Conservation (phyloP, 1,139 yeast genomes). For the Arxiozyma heterogenica region DNA sequence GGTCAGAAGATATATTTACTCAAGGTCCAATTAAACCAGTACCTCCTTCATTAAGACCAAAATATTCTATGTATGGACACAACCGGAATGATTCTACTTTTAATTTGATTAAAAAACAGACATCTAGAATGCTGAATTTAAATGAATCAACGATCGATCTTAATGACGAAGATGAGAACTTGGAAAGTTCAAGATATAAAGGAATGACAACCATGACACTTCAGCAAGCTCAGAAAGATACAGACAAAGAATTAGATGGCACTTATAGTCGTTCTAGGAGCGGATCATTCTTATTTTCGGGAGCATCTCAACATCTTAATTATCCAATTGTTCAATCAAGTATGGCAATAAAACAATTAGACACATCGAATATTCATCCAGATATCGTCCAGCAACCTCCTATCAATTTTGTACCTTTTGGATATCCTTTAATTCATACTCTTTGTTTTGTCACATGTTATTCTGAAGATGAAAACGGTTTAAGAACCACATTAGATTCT, state of each 20-base stretch:
- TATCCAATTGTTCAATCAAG: slow-evolving; percentile 5
- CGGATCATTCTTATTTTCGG: slow-evolving; percentile 10
- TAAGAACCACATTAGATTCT: slow-evolving; percentile 83
- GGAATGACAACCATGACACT: slow-evolving; percentile 34
- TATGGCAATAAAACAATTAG: slow-evolving; percentile 39
- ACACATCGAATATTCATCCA: slow-evolving; percentile 64
- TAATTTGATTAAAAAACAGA: slow-evolving; percentile 21
- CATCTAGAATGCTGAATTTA: slow-evolving; percentile 20
- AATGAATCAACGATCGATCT: slow-evolving; percentile 10
- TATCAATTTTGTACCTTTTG: slow-evolving; percentile 76
- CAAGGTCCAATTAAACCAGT: slow-evolving; percentile 51
- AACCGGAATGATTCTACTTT: slow-evolving; percentile 14
- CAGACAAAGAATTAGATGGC: not conserved
- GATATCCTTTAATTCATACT: slow-evolving; percentile 78
- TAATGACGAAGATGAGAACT: slow-evolving; percentile 1
- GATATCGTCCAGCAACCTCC: slow-evolving; percentile 83
- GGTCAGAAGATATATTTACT: slow-evolving; percentile 54
- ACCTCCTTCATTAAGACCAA: slow-evolving; percentile 33
- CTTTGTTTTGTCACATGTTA: slow-evolving; percentile 85
- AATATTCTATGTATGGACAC: slow-evolving; percentile 3
- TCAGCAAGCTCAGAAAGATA: slow-evolving; percentile 8
- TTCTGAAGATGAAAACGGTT: slow-evolving; percentile 81
- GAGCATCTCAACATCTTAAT: slow-evolving; percentile 10
- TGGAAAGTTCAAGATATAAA: slow-evolving; percentile 7
- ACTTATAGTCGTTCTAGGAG: slow-evolving; percentile 4